Base-by-base conservation (phyloP, 305 asterid species). In the Solanum hybrid region DNA sequence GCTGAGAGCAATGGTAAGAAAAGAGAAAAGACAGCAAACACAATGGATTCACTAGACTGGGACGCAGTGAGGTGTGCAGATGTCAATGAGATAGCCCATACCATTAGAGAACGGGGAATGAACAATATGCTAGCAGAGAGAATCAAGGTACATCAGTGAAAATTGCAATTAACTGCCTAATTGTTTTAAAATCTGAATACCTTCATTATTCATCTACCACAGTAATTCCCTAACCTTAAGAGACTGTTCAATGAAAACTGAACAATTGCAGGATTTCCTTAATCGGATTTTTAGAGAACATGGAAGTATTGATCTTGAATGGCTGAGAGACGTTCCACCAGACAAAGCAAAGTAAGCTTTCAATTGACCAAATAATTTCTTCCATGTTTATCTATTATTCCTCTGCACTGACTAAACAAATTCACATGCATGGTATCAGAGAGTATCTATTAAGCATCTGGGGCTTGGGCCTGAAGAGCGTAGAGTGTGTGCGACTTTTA, bases 21-120 rank as follows among this genome's bases (percentile, higher is more conserved):
- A 89, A 95, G 94, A 89, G 95, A 92, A 85, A 94, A 91, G 91
- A 93, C 98, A 71, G 89, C 36, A 82, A 91, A 92, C 91, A 94
- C 95, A 31, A 92, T 90, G 96, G 99, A 98, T 88, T 95, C 99
- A 17, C 95, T 96, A 92, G 99, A 97, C 91, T 98, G 98, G 98
- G 99, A 98, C 51, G 96, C 99, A 77, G 95, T 98, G 40, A 95
- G 98, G 91, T 91, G 95, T 91, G 97, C 99, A 60, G 95, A 98
- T 92, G 99, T 98, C 86, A 86, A 90, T 29, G 99, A 96, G 91
- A 92, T 98, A 91, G 98, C 99, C 11, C 86, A 95, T 29, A 92
- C 99, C 88, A 96, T 98, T 86, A 97, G 93, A 91, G 99, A 95
- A 88, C 93, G 99, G 94, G 99, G 99, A 90, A 98, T 98, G 99